phyloP scores from a whole-genome alignment of 2,329 filamentous ascomycete species.

The Juglanconis sp. region DNA sequence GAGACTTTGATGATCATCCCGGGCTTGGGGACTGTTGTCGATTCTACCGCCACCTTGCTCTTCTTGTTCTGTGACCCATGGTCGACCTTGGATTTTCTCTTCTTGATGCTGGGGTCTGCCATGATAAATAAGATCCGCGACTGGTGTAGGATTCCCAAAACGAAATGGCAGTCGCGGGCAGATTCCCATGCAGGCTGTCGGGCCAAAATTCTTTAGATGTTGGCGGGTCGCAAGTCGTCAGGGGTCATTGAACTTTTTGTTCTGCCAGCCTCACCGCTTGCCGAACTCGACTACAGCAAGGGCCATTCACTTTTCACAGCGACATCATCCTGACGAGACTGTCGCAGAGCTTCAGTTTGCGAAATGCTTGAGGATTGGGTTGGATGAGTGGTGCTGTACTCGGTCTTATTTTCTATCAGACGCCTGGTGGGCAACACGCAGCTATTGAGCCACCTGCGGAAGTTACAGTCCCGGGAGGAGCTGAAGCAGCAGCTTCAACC shows the following conservation, averaged over 20 bases:
- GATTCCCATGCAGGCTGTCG: background rate
- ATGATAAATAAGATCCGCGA: conserved; percentile 19
- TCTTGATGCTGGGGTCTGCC: conserved; percentile 42
- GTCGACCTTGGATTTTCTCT: conserved; percentile 51
- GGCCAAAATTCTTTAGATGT: conserved; percentile 4
- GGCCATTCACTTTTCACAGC: background rate
- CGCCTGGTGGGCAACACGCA: no score
- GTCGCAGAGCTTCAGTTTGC: conserved; percentile 1
- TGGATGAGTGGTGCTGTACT: background rate
- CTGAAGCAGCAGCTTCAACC: no score
- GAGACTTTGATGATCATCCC: conserved; percentile 31
- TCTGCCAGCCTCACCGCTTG: conserved; percentile 8
- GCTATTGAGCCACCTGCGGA: no score
- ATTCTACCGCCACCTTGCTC: conserved; percentile 49
- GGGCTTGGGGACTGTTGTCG: conserved; percentile 28
- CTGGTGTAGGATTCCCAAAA: background rate
- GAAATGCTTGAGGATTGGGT: background rate
- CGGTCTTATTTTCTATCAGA: no score
- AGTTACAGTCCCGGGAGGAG: no score
- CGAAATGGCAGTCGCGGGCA: background rate
- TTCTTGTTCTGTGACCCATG: conserved; percentile 41
- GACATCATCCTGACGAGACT: background rate
- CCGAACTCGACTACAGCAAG: background rate
- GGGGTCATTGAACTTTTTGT: conserved; percentile 8
- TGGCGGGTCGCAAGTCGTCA: background rate